A percentile compares a stretch with the other conserved stretches of the same genome.
Evolutionary conservation across 2,329 filamentous ascomycete genomes (phyloP).

Genomic region (Aureobasidium sp.): DNA sequence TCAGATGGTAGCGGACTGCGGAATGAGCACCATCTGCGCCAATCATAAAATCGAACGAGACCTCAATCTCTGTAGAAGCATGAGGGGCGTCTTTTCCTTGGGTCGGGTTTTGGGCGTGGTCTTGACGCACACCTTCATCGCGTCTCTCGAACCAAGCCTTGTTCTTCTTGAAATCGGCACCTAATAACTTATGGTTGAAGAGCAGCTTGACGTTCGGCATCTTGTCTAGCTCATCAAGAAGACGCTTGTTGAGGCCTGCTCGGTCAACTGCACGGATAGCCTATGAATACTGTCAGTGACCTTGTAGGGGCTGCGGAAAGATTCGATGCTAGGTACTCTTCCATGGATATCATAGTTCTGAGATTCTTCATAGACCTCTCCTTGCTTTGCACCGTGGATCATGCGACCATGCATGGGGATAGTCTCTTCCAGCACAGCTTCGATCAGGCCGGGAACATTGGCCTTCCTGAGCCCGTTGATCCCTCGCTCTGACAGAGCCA

Average conservation of each 20-base stretch:
- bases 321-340: conserved; percentile 47
- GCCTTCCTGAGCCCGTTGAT: conserved; percentile 77
- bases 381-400: conserved; percentile 69
- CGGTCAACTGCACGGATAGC: conserved; percentile 81
- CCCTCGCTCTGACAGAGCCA: conserved; percentile 87
- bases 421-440: conserved; percentile 64
- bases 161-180: conserved; percentile 70
- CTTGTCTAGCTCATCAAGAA: conserved; percentile 73
- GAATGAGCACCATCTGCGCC: conserved; percentile 95
- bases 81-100: conserved; percentile 7
- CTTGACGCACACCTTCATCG: conserved; percentile 20
- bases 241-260: conserved; percentile 67
- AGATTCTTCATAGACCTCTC: conserved; percentile 63
- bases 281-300: conserved; percentile 35
- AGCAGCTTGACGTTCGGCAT: conserved; percentile 85
- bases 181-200: conserved; percentile 89
- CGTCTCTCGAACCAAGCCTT: conserved; percentile 78
- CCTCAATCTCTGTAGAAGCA: conserved; percentile 57
- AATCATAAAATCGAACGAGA: conserved; percentile 85
- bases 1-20: conserved; percentile 80
- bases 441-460: conserved; percentile 56
- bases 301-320: background rate
- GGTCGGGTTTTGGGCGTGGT: conserved; percentile 18
- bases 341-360: conserved; percentile 88
- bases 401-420: conserved; percentile 95